Base-by-base conservation (phyloP, 306 rosid genomes). In the Styphnolobium japonicum region DNA sequence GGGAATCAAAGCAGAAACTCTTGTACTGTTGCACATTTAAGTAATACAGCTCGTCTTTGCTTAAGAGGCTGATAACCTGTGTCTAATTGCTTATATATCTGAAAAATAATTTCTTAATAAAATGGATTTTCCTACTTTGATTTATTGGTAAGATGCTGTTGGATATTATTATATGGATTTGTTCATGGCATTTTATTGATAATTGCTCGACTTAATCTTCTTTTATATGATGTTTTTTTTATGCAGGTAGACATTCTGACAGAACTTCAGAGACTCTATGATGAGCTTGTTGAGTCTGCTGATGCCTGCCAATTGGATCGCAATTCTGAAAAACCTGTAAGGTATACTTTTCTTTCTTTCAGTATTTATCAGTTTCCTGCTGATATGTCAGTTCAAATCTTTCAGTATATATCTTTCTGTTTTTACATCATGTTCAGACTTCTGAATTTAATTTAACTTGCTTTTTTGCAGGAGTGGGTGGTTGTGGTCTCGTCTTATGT, bases 401-500 rank as follows among this genome's bases (percentile, higher is more conserved):
- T 70, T 83, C 62, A 77, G 52, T 69, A 16, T 64, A 15, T 61
- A 5, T 18, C 33, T 25, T 25, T 40, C 33, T 77, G 12, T 63
- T 53, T 39, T 43, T 39, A 36, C 48, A 2, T 56, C 55, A 61
- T 14, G 39, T 62, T 78, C 23, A 6, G 52, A 29, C 21, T 67
- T 48, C 23, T 75, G 29, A 49, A 55, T 78, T 82, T 19, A 64
- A 25, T 45, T 71, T 55, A 34, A 57, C 56, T 58, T 55, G 45
- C 33, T 43, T 48, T 31, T 75, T 29, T 75, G 42, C 88, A 95
- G 99, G 88, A 81, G 92, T 81, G 88, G 96, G 60, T 95, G 99
- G 99, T 60, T 95, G 60, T 95, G 99, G 99, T 93, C 98, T 85
- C 98, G 98, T 67, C 86, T 93, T 76, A 83, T 95, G 56, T 93